A percentile compares a stretch with the other conserved stretches of the same genome.
phyloP scores from a whole-genome alignment of 1,139 yeast species.

The Debaryomyces udenii region DNA sequence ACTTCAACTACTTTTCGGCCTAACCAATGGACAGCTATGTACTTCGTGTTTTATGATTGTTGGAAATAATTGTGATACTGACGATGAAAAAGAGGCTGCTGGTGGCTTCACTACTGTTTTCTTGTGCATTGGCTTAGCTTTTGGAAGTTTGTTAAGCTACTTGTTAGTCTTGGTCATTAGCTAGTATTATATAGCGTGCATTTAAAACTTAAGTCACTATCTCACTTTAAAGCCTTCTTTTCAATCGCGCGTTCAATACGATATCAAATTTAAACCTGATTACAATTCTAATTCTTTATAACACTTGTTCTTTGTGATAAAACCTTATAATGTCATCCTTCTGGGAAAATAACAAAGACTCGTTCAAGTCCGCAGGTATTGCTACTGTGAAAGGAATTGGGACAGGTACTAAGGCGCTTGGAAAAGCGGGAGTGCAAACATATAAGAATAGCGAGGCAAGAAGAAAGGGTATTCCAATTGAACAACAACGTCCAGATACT shows the following conservation, averaged over 20 bases:
- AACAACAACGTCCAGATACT: constrained; percentile 11
- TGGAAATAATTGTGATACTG: constrained; percentile 58
- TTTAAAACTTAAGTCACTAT: too few species aligned
- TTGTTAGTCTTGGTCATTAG: constrained; percentile 49
- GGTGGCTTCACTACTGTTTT: constrained; percentile 88
- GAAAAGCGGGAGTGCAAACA: constrained; percentile 53
- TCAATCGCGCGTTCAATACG: constrained; percentile 2
- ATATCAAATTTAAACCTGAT: not conserved
- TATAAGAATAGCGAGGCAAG: constrained; percentile 45
- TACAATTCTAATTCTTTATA: not conserved
- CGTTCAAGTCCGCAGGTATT: constrained; percentile 49
- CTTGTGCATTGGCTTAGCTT: constrained; percentile 72
- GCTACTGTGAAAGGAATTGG: constrained; percentile 55
- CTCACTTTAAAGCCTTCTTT: not conserved
- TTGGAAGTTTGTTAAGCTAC: constrained; percentile 78
- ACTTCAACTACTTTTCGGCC: constrained; percentile 77
- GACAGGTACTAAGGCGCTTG: constrained; percentile 48
- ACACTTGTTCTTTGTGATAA: not conserved
- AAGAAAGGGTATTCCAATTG: constrained; percentile 23
- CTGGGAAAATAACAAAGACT: constrained; percentile 57
- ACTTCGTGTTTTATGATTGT: constrained; percentile 84
- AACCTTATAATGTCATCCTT: constrained; percentile 34
- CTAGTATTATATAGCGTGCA: constrained; percentile 12
- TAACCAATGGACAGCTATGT: constrained; percentile 84
- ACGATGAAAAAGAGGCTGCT: constrained; percentile 83